Base-by-base conservation (phyloP, 441 rosid species). In the Isatis lusitanica region DNA sequence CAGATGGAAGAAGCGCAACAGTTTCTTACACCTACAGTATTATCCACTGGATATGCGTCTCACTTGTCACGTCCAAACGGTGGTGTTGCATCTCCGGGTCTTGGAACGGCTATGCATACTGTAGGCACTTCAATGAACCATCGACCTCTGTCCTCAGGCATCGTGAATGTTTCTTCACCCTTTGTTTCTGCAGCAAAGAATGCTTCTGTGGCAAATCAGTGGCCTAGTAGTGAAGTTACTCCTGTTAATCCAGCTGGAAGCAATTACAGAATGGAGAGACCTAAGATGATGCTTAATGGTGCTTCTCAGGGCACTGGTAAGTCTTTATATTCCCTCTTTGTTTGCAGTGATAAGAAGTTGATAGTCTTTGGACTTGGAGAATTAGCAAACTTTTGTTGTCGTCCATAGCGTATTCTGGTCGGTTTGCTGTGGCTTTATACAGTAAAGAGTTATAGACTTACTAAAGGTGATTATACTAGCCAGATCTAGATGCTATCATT, bases 1-100 rank as follows among this genome's bases (percentile, higher is more conserved):
- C 80, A 93, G 99, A 89, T 91, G 89, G 96, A 90, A 86, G 98
- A 88, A 55, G 77, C 91, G 50, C 86, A 80, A 71, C 84, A 84
- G 80, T 78, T 80, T 28, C 18, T 75, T 17, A 61, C 85, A 10
- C 82, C 88, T 69, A 13, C 33, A 13, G 51, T 63, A 9, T 55
- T 63, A 9, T 55, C 82, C 30, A 46, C 80, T 73, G 43, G 86
- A 6, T 77, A 79, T 84, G 43, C 79, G 51, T 59, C 93, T 78
- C 91, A 82, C 53, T 53, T 82, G 10, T 58, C 80, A 39, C 93
- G 84, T 75, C 78, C 79, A 57, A 84, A 77, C 66, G 63, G 77
- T 71, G 79, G 75, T 78, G 59, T 80, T 35, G 88, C 80, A 16
- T 78, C 70, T 72, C 87, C 77, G 4, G 69, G 28, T 52, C 58